Evolutionary conservation across 2,329 filamentous ascomycete species (phyloP).

Genomic region (Trichoderma cornu-damae): DNA sequence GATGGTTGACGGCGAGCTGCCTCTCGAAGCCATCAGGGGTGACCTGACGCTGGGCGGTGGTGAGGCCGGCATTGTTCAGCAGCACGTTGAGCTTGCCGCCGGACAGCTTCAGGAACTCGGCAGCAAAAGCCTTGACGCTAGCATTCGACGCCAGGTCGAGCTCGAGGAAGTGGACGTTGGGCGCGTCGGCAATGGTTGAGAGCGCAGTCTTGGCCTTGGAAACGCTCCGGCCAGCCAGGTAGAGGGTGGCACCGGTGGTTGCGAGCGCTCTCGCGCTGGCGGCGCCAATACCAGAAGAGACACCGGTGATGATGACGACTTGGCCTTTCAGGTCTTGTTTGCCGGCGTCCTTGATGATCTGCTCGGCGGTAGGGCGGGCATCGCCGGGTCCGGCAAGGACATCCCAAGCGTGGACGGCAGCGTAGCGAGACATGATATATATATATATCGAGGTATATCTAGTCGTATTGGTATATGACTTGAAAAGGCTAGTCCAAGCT

Average conservation of each 20-base stretch:
- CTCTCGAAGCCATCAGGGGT: constrained; percentile 27
- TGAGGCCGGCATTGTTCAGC: constrained; percentile 23
- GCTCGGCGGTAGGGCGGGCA: constrained; percentile 35
- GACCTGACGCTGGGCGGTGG: constrained; percentile 18
- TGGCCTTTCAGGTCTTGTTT: constrained; percentile 33
- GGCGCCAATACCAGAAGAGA: constrained; percentile 38
- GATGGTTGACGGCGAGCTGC: constrained; percentile 50
- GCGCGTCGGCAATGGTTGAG: constrained; percentile 13
- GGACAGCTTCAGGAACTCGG: constrained; percentile 18
- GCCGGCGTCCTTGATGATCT: constrained; percentile 35
- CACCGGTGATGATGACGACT: constrained; percentile 41
- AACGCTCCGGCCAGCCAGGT: constrained; percentile 22
- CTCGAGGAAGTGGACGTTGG: constrained; percentile 19
- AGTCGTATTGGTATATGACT: background rate
- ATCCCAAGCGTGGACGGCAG: constrained; percentile 33
- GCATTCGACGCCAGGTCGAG: constrained; percentile 26
- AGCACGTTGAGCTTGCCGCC: constrained; percentile 23
- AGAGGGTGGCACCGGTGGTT: constrained; percentile 30
- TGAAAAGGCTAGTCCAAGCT: no score
- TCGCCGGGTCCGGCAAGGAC: constrained; percentile 32
- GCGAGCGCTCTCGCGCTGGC: constrained; percentile 41
- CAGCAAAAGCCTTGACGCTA: constrained; percentile 24
- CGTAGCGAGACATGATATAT: constrained; percentile 20
- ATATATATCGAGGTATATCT: background rate
- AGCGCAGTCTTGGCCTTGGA: constrained; percentile 21